Base-by-base conservation (phyloP, 2,329 filamentous ascomycete species). In the Verruconis gallopava region DNA sequence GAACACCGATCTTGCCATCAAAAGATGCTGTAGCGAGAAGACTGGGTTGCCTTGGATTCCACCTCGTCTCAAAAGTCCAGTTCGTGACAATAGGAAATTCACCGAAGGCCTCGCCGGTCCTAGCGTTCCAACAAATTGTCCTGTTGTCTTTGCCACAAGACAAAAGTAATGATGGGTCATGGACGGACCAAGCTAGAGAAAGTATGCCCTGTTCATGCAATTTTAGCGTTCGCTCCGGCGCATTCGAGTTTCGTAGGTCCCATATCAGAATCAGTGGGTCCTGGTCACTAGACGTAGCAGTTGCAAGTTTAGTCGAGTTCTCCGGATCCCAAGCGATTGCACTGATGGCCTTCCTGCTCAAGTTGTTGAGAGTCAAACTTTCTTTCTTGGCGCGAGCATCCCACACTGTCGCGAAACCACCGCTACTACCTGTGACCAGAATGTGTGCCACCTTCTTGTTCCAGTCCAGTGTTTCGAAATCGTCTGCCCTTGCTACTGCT, bases 11-110 rank as follows among this genome's bases (percentile, higher is more conserved):
- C 64, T 93, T 95, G 52, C 93, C 91, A 56, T 98, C 91, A 51
- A 96, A 96, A 2, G 89, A 93, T 6, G 93, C 91, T 14, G 91
- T 96, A 14, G 93, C 93, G 38, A 89, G 85, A 44, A 98, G 70
- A 56, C 79, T 84, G 9, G 91, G 89, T 60, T 98, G 94, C 51
- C 84, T 79, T 21, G 91, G 91, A 59, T 94, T 88, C 73, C 93
- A 96, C 47, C 81, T 76, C 4, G 91, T 94, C 57, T 89, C 79
- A 68, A 98, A 98, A 4, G 88, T 94, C 89, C 91, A 98, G 62
- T 96, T 98, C n/a, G 89, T 95, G 42, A 93, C 88, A 53, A 95
- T 85, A 3, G 89, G 88, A 56, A 96, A 89, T 62, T 96, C 89
- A 49, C 93, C 91, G 48, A 86, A 81, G 11, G 75, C 71, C 56